A percentile compares a stretch with the other conserved stretches of the same genome.
phyloP scores from a whole-genome alignment of 1,139 yeast species.

The Taphrina confusa region DNA sequence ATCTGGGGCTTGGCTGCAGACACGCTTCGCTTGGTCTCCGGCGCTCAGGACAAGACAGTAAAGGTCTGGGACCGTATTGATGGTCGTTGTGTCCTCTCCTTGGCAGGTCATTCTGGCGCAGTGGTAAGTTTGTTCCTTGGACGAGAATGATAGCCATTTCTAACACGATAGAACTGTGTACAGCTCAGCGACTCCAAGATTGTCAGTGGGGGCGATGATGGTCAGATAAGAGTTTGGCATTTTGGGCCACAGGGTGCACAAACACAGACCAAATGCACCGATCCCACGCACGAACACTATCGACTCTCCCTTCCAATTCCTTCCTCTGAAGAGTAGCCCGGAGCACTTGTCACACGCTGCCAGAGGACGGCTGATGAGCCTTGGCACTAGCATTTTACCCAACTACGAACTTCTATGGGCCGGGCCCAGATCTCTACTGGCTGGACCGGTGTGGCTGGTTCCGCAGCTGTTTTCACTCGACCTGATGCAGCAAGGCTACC shows the following conservation, averaged over 20 bases:
- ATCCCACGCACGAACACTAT: constrained; percentile 16
- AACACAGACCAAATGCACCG: constrained; percentile 1
- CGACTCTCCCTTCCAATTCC: not conserved
- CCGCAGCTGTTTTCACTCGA: no score
- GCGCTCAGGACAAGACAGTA: constrained; percentile 91
- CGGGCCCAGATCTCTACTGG: no score
- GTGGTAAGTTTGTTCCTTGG: constrained; percentile 46
- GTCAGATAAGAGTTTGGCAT: constrained; percentile 32
- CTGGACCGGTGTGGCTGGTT: no score
- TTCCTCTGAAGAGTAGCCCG: no score
- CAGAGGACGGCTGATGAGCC: no score
- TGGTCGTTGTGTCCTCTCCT: constrained; percentile 88
- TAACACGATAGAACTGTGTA: constrained; percentile 54
- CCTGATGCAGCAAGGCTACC: no score
- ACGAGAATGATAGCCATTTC: not conserved
- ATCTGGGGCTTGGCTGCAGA: constrained; percentile 96
- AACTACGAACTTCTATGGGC: no score
- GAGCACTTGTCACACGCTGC: no score
- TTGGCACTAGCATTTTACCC: no score
- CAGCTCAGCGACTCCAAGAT: constrained; percentile 54
- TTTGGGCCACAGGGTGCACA: constrained; percentile 8
- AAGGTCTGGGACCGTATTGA: constrained; percentile 96
- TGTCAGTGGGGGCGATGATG: constrained; percentile 36
- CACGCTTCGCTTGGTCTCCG: constrained; percentile 93
- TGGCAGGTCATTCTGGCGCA: constrained; percentile 89